Conservation (phyloP, 768 basidiomycete genomes). For the Thelephora aurantiotincta region DNA sequence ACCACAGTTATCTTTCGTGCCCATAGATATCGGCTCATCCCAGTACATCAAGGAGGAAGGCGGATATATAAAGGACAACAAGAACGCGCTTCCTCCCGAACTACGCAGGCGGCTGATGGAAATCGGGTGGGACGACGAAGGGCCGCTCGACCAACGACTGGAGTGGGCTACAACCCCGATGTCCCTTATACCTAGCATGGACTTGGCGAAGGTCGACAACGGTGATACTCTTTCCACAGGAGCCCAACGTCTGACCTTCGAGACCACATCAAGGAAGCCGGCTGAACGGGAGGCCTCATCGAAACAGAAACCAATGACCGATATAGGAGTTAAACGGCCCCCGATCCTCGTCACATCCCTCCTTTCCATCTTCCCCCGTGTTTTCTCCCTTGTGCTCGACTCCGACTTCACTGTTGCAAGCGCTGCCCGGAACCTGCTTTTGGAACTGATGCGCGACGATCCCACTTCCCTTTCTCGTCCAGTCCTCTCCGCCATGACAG, state of each 20-base stretch:
- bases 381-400: constrained; percentile 41
- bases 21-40: constrained; percentile 60
- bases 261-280: not conserved
- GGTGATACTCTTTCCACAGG: constrained; percentile 4
- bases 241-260: constrained; percentile 15
- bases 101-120: constrained; percentile 51
- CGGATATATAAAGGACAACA: constrained; percentile 31
- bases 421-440: constrained; percentile 38
- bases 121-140: constrained; percentile 61
- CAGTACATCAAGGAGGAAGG: constrained; percentile 42
- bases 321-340: constrained; percentile 35
- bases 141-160: constrained; percentile 35
- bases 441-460: constrained; percentile 66
- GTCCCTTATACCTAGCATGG: constrained; percentile 42
- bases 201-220: constrained; percentile 23
- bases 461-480: constrained; percentile 52
- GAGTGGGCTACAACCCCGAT: constrained; percentile 53
- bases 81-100: constrained; percentile 40
- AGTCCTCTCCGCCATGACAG: constrained; percentile 22
- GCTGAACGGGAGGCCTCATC: constrained; percentile 7
- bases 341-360: constrained; percentile 55
- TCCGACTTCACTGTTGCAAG: constrained; percentile 37
- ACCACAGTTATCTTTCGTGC: constrained; percentile 58
- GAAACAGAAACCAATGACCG: not conserved
- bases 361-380: constrained; percentile 34